Conservation (phyloP, 1,284 basidiomycete genomes). For the Violaceomyces palustris region DNA sequence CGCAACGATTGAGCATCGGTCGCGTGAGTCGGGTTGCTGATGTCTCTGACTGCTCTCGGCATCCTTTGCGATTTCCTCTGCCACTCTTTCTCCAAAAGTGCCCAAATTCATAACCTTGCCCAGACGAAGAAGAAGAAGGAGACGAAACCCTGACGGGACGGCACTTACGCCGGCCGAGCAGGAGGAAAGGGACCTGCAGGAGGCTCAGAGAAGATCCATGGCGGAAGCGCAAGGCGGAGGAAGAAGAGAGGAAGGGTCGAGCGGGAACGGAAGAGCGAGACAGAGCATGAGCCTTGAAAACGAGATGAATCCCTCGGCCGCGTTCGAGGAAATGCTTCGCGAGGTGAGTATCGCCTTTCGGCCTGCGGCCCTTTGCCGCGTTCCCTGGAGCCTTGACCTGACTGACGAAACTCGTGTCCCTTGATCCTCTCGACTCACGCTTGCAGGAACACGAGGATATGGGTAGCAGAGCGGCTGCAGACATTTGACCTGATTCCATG, state of each 20-base stretch:
- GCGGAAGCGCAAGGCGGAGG: conserved; percentile 18
- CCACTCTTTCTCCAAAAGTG: conserved; percentile 14
- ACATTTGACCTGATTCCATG: no score
- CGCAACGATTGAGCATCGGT: no score
- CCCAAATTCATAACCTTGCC: conserved; percentile 52
- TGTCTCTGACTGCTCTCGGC: not conserved
- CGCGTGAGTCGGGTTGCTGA: no score
- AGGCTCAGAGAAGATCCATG: conserved; percentile 42
- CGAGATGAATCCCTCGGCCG: conserved; percentile 29
- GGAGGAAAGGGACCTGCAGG: conserved; percentile 39
- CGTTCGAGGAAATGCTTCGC: conserved; percentile 42
- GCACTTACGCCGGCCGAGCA: conserved; percentile 18
- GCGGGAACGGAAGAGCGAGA: not conserved
- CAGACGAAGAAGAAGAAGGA: conserved; percentile 39
- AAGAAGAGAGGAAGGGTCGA: not conserved
- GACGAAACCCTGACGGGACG: conserved; percentile 25
- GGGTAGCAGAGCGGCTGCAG: no score
- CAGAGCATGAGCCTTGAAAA: conserved; percentile 24
- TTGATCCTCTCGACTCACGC: no score
- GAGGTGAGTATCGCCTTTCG: no score
- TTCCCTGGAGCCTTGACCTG: no score
- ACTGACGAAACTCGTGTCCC: no score
- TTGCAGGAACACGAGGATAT: no score
- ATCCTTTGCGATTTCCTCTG: not conserved
- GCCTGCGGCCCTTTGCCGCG: no score